phyloP scores from a whole-genome alignment of 2,329 filamentous ascomycete species.

The Cladorrhinum sp. region DNA sequence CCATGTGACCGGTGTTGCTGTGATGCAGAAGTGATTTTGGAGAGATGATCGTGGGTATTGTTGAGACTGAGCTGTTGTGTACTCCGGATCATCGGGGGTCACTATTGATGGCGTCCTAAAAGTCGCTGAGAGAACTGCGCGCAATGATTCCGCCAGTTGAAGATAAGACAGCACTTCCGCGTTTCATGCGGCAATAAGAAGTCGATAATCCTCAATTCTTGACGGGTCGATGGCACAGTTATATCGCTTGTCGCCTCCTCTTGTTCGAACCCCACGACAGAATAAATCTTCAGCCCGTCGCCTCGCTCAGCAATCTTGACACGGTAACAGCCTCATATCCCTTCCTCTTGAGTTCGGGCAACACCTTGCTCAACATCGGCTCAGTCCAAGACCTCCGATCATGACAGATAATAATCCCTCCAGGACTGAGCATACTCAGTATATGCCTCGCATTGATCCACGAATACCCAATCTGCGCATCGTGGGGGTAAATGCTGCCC shows the following conservation, averaged over 20 bases:
- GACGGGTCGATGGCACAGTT: no score
- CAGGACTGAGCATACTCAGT: slow-evolving; percentile 72
- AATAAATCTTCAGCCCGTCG: slow-evolving; percentile 20
- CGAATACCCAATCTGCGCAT: slow-evolving; percentile 74
- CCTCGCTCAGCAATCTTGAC: slow-evolving; percentile 57
- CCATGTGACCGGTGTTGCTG: no score
- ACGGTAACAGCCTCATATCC: slow-evolving; percentile 73
- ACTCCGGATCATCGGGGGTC: no score
- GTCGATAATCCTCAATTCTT: no score
- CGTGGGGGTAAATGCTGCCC: slow-evolving; percentile 84
- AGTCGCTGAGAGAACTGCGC: no score
- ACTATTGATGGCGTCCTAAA: no score
- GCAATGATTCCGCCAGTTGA: no score
- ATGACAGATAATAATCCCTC: slow-evolving; percentile 81
- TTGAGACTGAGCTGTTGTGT: no score
- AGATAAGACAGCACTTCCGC: background rate
- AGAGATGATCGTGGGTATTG: no score
- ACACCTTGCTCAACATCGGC: slow-evolving; percentile 70
- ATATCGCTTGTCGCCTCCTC: no score
- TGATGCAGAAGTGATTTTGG: no score
- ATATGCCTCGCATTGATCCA: slow-evolving; percentile 74
- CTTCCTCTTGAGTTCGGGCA: slow-evolving; percentile 66
- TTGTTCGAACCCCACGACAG: background rate
- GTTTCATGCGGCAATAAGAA: no score
- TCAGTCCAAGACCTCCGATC: slow-evolving; percentile 79